phyloP scores from a whole-genome alignment of 192 early-diverging fungal genomes.

The Piromyces sp. region DNA sequence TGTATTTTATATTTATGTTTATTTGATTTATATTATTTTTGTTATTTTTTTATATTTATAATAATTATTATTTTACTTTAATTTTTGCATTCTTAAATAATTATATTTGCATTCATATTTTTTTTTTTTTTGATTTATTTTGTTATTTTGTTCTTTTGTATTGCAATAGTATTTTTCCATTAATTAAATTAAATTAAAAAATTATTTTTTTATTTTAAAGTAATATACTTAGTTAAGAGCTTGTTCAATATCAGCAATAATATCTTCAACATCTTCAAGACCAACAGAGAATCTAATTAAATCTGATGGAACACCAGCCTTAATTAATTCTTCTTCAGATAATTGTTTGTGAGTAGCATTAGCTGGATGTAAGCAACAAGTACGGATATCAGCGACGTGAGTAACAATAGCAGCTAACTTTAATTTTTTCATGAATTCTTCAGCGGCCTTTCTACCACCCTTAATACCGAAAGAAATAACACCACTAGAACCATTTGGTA shows the following conservation, averaged over 20 bases:
- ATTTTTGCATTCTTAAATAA: too few relatives aligned
- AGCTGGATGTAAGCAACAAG: background rate
- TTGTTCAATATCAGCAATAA: background rate
- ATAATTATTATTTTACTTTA: too few relatives aligned
- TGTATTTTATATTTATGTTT: too few relatives aligned
- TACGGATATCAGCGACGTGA: background rate
- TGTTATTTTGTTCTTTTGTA: too few relatives aligned
- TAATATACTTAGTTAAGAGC: background rate
- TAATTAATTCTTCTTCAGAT: background rate
- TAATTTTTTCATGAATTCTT: slow-evolving; percentile 57
- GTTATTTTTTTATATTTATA: too few relatives aligned
- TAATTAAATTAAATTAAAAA: too few relatives aligned
- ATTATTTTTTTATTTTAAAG: too few relatives aligned
- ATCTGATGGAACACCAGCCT: slow-evolving; percentile 13
- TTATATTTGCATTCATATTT: too few relatives aligned
- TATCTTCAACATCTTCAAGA: slow-evolving; percentile 42
- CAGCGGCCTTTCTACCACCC: slow-evolving; percentile 10
- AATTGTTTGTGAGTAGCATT: background rate
- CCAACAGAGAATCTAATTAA: slow-evolving; percentile 49
- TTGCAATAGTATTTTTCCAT: too few relatives aligned
- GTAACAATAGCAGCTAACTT: slow-evolving; percentile 37
- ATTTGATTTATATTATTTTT: too few relatives aligned
- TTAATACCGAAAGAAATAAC: background rate
- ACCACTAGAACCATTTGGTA: background rate
- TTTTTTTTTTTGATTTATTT: too few relatives aligned